Conservation (phyloP, 805 yeast genomes). For the Metschnikowia matae region DNA sequence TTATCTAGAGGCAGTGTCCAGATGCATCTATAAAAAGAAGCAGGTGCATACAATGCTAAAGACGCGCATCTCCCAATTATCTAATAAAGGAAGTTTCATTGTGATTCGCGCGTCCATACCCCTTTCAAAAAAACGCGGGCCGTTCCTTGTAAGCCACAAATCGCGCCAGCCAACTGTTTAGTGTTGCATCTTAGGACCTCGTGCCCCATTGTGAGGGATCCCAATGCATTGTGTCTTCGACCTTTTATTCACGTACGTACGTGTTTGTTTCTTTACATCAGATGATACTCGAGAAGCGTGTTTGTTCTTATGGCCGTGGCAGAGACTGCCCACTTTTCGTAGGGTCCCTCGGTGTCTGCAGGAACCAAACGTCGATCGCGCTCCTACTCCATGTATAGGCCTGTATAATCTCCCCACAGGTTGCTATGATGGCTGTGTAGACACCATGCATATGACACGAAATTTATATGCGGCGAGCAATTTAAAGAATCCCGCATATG, state of each 20-base stretch:
- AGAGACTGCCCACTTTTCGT: not conserved
- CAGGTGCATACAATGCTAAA: not conserved
- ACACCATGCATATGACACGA: not conserved
- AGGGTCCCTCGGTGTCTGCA: not conserved
- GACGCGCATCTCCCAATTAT: not conserved
- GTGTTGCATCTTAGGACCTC: not conserved
- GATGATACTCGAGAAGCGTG: no score
- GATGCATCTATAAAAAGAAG: not conserved
- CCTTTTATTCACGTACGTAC: not conserved
- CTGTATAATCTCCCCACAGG: constrained; percentile 3
- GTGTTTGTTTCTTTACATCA: not conserved
- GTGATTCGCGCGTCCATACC: not conserved
- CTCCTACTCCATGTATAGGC: not conserved
- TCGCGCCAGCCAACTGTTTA: constrained; percentile 4
- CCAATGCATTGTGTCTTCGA: not conserved
- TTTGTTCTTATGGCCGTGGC: not conserved
- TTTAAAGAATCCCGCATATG: not conserved
- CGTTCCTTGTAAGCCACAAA: not conserved
- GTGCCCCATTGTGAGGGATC: not conserved
- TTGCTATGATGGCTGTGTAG: constrained; percentile 3
- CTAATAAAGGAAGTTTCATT: not conserved
- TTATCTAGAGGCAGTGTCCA: not conserved
- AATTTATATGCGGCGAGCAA: not conserved
- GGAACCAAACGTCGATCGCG: not conserved
- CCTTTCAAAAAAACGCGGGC: not conserved